phyloP scores from a whole-genome alignment of 805 yeast species.

The Zygoascus tannicola region DNA sequence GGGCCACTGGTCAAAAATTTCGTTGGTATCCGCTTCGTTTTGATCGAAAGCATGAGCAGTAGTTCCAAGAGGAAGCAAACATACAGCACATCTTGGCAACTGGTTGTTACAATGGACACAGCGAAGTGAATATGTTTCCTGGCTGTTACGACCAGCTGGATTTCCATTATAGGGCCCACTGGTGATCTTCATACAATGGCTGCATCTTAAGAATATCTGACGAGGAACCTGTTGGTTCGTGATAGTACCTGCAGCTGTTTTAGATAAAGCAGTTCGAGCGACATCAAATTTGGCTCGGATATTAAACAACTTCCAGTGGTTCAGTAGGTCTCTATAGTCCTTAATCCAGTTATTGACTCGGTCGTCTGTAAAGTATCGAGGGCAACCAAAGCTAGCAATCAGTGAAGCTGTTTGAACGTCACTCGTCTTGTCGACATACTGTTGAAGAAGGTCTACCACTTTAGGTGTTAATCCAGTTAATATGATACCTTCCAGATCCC shows the following conservation, averaged over 20 bases:
- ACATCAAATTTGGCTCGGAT: constrained; percentile 81
- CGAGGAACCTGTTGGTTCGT: constrained; percentile 49
- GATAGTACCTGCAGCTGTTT: constrained; percentile 38
- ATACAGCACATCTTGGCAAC: constrained; percentile 84
- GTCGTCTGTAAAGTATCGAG: constrained; percentile 66
- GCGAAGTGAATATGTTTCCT: constrained; percentile 6
- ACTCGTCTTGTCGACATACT: constrained; percentile 77
- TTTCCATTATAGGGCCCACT: neutral
- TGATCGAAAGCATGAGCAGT: constrained; percentile 1
- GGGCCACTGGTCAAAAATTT: constrained; percentile 67
- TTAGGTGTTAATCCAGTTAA: constrained; percentile 86
- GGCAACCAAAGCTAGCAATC: constrained; percentile 71
- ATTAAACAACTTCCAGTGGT: constrained; percentile 74
- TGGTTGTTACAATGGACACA: constrained; percentile 87
- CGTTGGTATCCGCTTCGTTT: neutral
- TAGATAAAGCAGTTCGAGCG: constrained; percentile 55
- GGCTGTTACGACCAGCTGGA: neutral
- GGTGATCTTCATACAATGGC: constrained; percentile 51
- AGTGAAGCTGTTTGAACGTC: constrained; percentile 90
- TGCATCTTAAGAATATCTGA: constrained; percentile 75
- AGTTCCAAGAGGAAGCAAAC: constrained; percentile 66
- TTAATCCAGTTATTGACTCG: constrained; percentile 74
- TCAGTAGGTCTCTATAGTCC: constrained; percentile 49
- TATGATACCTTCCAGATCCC: constrained; percentile 85
- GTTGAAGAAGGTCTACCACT: constrained; percentile 72